phyloP scores from a whole-genome alignment of 2,329 filamentous ascomycete genomes.

The Pseudopyricularia cyperi region DNA sequence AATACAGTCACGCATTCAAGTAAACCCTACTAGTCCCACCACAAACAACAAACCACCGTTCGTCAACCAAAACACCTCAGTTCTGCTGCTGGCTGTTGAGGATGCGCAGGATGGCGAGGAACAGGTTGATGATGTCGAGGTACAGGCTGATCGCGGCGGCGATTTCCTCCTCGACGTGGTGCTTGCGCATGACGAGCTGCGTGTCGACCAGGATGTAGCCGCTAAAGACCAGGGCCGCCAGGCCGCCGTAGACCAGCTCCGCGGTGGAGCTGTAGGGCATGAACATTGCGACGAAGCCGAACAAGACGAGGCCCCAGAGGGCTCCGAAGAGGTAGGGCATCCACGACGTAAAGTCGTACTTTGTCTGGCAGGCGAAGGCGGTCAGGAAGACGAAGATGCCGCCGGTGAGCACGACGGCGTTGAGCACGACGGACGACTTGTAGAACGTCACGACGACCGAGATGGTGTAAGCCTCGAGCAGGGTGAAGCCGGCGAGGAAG shows the following conservation, averaged over 20 bases:
- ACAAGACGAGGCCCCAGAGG: constrained; percentile 81
- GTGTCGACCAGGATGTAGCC: constrained; percentile 95
- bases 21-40: no score
- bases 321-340: constrained; percentile 87
- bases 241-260: constrained; percentile 75
- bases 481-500: constrained; percentile 83
- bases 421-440: constrained; percentile 68
- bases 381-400: constrained; percentile 71
- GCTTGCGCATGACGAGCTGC: constrained; percentile 86
- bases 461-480: constrained; percentile 86
- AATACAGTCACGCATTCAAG: no score
- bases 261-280: constrained; percentile 70
- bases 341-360: constrained; percentile 97
- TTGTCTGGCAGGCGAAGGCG: constrained; percentile 88
- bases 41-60: no score
- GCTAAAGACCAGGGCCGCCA: constrained; percentile 78
- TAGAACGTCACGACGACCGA: constrained; percentile 90
- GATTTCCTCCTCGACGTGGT: constrained; percentile 97
- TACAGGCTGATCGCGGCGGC: constrained; percentile 90
- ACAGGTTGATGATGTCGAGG: constrained; percentile 92
- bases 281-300: constrained; percentile 86
- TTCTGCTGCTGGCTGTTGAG: constrained; percentile 85
- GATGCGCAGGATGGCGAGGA: constrained; percentile 89
- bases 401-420: constrained; percentile 79
- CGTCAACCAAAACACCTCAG: constrained; percentile 32